phyloP scores from a whole-genome alignment of 2,329 filamentous ascomycete species.

The Metarhizium robertsii region DNA sequence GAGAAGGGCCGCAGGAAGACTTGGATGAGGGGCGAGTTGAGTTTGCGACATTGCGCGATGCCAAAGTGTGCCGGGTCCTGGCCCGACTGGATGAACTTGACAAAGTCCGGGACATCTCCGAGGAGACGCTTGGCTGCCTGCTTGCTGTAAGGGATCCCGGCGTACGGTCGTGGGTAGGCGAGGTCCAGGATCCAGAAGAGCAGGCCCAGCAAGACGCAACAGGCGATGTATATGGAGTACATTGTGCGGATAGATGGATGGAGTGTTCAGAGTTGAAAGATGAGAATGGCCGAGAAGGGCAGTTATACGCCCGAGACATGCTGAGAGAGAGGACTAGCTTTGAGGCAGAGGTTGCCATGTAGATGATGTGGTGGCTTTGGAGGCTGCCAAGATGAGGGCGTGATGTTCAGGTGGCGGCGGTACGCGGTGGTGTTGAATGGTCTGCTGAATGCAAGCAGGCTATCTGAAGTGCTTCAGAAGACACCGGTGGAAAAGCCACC shows the following conservation, averaged over 20 bases:
- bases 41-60: neutral
- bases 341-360: neutral
- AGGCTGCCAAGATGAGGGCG: neutral
- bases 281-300: too few relatives aligned
- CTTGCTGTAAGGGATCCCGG: slow-evolving; percentile 4
- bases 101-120: slow-evolving; percentile 6
- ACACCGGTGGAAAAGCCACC: neutral
- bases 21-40: slow-evolving; percentile 2
- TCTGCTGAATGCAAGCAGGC: neutral
- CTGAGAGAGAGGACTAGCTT: too few relatives aligned
- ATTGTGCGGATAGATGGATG: neutral
- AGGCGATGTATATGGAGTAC: neutral
- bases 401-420: neutral
- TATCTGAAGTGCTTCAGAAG: neutral
- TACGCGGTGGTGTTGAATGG: neutral
- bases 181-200: neutral
- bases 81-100: neutral
- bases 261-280: too few relatives aligned
- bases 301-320: too few relatives aligned
- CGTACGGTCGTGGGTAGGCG: slow-evolving; percentile 2
- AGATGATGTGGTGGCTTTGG: neutral
- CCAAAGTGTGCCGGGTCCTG: neutral
- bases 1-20: slow-evolving; percentile 31
- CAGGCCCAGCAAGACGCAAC: neutral
- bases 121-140: slow-evolving; percentile 2